Evolutionary conservation across 352 stramenopile genomes (phyloP).

Genomic region (Pythium periplocum): DNA sequence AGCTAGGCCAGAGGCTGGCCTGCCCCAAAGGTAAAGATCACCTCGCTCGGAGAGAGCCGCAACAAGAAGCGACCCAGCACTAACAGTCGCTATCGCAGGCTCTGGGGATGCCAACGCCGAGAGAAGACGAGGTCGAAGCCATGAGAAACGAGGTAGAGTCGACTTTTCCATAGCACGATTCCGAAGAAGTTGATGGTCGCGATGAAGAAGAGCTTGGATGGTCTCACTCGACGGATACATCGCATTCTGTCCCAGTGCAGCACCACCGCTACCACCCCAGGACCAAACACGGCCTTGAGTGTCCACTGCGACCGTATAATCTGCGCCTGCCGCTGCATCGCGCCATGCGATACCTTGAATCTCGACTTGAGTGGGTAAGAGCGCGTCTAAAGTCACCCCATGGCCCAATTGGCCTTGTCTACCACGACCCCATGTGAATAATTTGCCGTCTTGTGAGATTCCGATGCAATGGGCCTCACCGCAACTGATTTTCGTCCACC

Average conservation of each 20-base stretch:
- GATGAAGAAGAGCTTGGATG: slow-evolving; percentile 38
- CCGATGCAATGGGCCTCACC: slow-evolving; percentile 78
- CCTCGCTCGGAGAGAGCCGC: slow-evolving; percentile 81
- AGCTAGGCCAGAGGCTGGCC: slow-evolving; percentile 4
- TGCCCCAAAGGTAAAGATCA: slow-evolving; percentile 91
- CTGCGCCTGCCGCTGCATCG: slow-evolving; percentile 58
- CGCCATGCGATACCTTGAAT: slow-evolving; percentile 17
- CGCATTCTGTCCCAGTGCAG: slow-evolving; percentile 49
- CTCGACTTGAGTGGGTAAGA: slow-evolving; percentile 20
- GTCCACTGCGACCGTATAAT: slow-evolving; percentile 78
- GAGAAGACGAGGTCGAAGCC: slow-evolving; percentile 28
- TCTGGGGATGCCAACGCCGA: slow-evolving; percentile 11
- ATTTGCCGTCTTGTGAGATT: slow-evolving; percentile 36
- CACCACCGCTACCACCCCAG: slow-evolving; percentile 66
- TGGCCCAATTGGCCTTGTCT: slow-evolving; percentile 76
- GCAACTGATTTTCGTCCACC: slow-evolving; percentile 43
- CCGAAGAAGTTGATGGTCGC: slow-evolving; percentile 25
- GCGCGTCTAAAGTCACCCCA: slow-evolving; percentile 31
- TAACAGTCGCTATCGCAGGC: slow-evolving; percentile 46
- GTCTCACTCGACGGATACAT: slow-evolving; percentile 9
- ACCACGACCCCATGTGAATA: slow-evolving; percentile 79
- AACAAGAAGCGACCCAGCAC: slow-evolving; percentile 84
- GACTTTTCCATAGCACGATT: not conserved
- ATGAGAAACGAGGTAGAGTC: slow-evolving; percentile 24
- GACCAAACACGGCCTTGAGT: slow-evolving; percentile 60